Conservation (phyloP, 257 asterid species). For the Fraxinus anomala region DNA sequence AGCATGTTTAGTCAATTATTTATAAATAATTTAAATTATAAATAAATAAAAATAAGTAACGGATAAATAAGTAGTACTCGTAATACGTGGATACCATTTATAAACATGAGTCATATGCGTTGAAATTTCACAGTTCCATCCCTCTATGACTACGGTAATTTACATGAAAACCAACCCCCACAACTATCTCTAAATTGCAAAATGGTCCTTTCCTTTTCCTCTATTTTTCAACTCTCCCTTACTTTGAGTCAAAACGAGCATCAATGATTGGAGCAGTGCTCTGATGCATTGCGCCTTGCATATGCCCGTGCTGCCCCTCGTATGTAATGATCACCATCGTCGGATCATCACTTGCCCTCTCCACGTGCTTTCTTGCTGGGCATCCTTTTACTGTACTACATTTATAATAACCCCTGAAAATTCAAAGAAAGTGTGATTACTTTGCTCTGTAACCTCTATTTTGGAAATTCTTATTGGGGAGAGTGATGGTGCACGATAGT, state of each 20-base stretch:
- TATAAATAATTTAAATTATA: too few species aligned
- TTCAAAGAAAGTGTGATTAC: neutral
- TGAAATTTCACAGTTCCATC: too few species aligned
- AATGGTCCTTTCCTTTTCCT: neutral
- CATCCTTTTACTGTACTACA: constrained; percentile 74
- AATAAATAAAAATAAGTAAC: too few species aligned
- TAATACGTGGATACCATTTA: too few species aligned
- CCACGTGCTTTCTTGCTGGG: constrained; percentile 88
- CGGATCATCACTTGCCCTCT: constrained; percentile 78
- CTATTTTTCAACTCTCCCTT: neutral
- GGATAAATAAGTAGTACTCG: too few species aligned
- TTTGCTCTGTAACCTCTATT: neutral
- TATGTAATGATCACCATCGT: constrained; percentile 74
- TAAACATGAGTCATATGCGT: too few species aligned
- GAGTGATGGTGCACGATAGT: constrained; percentile 28
- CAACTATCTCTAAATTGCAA: constrained; percentile 37
- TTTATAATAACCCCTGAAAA: constrained; percentile 73
- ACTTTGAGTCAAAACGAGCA: constrained; percentile 38
- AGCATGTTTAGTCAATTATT: too few species aligned
- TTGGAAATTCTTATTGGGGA: neutral
- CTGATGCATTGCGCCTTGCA: constrained; percentile 44
- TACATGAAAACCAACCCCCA: constrained; percentile 22
- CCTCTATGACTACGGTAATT: too few species aligned
- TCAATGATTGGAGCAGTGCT: constrained; percentile 28
- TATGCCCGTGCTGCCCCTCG: constrained; percentile 78